phyloP scores from a whole-genome alignment of 2,329 filamentous ascomycete species.

The Magnaporthiopsis poae region DNA sequence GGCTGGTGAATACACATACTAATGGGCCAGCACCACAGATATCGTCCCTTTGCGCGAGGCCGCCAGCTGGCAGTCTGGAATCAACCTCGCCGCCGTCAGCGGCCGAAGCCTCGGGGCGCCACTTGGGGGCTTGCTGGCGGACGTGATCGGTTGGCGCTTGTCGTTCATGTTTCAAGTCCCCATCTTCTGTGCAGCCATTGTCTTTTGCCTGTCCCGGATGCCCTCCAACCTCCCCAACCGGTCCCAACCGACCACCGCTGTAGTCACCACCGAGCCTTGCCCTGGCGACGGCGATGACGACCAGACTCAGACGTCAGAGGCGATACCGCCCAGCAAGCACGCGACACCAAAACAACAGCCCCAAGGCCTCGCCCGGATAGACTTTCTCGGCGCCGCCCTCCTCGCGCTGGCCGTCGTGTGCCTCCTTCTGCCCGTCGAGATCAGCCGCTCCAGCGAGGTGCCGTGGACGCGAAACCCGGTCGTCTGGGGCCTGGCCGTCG shows the following conservation, averaged over 20 bases:
- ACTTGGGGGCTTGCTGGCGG: constrained; percentile 50
- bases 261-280: neutral
- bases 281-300: neutral
- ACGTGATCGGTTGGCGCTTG: constrained; percentile 60
- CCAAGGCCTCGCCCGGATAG: constrained; percentile 33
- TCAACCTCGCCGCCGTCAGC: constrained; percentile 41
- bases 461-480: constrained; percentile 27
- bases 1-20: neutral
- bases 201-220: constrained; percentile 26
- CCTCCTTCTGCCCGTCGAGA: constrained; percentile 29
- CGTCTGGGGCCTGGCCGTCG: constrained; percentile 22
- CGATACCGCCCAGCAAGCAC: neutral
- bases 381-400: constrained; percentile 46
- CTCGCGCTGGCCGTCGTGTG: constrained; percentile 28
- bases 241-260: neutral
- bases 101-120: constrained; percentile 44
- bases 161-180: constrained; percentile 50
- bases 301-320: too few relatives aligned
- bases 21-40: constrained; percentile 23
- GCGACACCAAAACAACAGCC: neutral
- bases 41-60: constrained; percentile 42
- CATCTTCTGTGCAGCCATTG: constrained; percentile 38
- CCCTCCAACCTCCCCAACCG: constrained; percentile 19
- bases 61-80: constrained; percentile 42
- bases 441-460: constrained; percentile 26